Conservation (phyloP, 371 early-diverging fungal genomes). For the Cokeromyces recurvatus region DNA sequence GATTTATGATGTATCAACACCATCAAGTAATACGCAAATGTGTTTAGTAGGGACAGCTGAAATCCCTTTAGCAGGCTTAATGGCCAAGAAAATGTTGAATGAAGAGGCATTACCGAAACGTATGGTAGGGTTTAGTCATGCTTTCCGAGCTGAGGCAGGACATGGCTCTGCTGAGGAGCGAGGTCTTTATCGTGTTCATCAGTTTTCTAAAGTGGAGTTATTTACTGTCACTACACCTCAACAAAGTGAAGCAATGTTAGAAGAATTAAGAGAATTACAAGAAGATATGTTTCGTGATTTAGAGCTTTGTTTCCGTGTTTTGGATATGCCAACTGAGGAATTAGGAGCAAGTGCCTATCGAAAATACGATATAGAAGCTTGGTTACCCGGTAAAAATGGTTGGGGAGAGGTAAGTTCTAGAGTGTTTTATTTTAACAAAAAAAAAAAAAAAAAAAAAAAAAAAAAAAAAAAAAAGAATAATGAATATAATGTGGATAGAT, state of each 20-base stretch:
- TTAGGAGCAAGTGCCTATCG: slow-evolving; percentile 89
- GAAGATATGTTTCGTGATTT: slow-evolving; percentile 72
- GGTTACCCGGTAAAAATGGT: slow-evolving; percentile 84
- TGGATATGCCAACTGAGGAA: slow-evolving; percentile 94
- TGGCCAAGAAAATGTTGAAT: slow-evolving; percentile 55
- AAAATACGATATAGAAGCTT: slow-evolving; percentile 94
- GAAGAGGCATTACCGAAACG: slow-evolving; percentile 60
- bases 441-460: no score
- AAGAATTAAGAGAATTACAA: slow-evolving; percentile 74
- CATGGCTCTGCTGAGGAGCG: slow-evolving; percentile 80
- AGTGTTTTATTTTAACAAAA: no score
- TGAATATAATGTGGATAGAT: slow-evolving; percentile 44
- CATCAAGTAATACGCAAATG: slow-evolving; percentile 40
- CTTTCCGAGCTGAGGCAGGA: slow-evolving; percentile 90
- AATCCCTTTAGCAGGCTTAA: slow-evolving; percentile 86
- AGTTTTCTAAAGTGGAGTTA: slow-evolving; percentile 92
- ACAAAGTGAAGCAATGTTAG: slow-evolving; percentile 63
- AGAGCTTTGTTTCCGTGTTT: slow-evolving; percentile 76
- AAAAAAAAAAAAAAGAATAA: neutral
- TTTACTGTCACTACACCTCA: slow-evolving; percentile 72
- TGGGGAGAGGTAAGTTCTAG: slow-evolving; percentile 94
- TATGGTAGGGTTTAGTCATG: slow-evolving; percentile 77
- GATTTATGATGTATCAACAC: slow-evolving; percentile 69
- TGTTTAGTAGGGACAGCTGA: slow-evolving; percentile 91
- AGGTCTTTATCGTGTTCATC: slow-evolving; percentile 91